Base-by-base conservation (phyloP, 1,139 yeast species). In the Candida buenavistaensis region DNA sequence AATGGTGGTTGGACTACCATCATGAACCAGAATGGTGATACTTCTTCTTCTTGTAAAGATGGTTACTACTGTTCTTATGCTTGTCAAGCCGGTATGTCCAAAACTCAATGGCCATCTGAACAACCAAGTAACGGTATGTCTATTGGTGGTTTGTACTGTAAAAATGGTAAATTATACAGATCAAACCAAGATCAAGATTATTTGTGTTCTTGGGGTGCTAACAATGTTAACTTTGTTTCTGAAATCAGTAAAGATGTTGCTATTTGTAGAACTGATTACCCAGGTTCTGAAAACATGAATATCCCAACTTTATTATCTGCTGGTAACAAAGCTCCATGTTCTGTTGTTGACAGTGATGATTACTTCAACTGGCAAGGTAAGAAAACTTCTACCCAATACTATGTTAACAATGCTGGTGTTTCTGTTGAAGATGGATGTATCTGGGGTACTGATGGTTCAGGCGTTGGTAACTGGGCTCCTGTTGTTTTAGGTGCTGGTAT, bases 401-500 rank as follows among this genome's bases (percentile, higher is more conserved):
- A 92, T 67, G 97, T 90, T 48, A 92, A 92, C 80, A 78, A 90
- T 59, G 96, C 96, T 38, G 97, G 97, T 72, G 90, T 89, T 49
- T 74, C 84, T 43, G 80, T 77, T 58, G 80, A 80, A 60, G 89
- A 87, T 45, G 97, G 97, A 50, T 92, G 97, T 74, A 63, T 83
- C 52, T 92, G 97, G 97, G 96, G 97, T 59, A 59, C 78, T 29
- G 55, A 74, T 9, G 87, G 89, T 46, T 72, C 88, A 33, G 89
- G 85, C 54, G 68, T 84, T 48, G 97, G 97, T 68, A 92, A 92
- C 85, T 92, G 96, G 96, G 95, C 98, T 48, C 98, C 98, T 52
- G 75, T 92, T 50, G 87, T 83, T 66, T 77, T 92, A 51, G 98
- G 98, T 62, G 87, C 97, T 41, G 97, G 97, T 57, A 72, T 75